Percentiles rank a stretch among this genome's conserved stretches.
These are phyloP conservation scores for Paraphysoderma sedebokerense DNA, from an alignment of 371 early-diverging fungal species.

Conservation along the genomic window DNA sequence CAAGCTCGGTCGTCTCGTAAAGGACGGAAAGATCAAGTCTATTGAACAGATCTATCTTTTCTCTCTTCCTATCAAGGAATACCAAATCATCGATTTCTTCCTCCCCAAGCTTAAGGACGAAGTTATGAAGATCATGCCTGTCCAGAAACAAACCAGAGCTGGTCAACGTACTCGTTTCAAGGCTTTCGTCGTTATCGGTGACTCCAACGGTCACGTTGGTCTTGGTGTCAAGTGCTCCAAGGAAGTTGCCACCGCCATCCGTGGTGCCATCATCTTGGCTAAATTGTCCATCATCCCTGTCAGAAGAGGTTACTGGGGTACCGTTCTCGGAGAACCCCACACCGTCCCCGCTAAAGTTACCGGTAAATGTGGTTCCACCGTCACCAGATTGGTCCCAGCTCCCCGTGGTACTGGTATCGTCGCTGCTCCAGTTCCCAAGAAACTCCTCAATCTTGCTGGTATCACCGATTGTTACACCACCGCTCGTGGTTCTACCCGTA, in stretches of 20 bases:
- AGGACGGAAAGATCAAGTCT: slow-evolving; percentile 80
- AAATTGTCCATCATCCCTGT: slow-evolving; percentile 97
- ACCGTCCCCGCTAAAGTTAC: slow-evolving; percentile 98
- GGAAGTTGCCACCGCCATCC: slow-evolving; percentile 98
- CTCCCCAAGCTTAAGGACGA: slow-evolving; percentile 95
- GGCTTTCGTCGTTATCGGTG: slow-evolving; percentile 98
- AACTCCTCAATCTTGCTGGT: slow-evolving; percentile 96
- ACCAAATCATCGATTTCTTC: slow-evolving; percentile 97
- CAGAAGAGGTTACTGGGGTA: slow-evolving; percentile 98
- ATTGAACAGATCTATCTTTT: slow-evolving; percentile 94
- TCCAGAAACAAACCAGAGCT: slow-evolving; percentile 99
- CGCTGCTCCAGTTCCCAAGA: slow-evolving; percentile 94
- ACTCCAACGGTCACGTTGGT: slow-evolving; percentile 95
- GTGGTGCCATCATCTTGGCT: slow-evolving; percentile 96
- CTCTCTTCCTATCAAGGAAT: slow-evolving; percentile 98
- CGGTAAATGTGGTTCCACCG: slow-evolving; percentile 97
- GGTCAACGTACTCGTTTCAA: slow-evolving; percentile 99
- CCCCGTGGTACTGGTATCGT: slow-evolving; percentile 99
- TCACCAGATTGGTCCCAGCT: slow-evolving; percentile 90
- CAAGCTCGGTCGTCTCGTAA: slow-evolving; percentile 94
- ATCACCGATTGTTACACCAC: slow-evolving; percentile 97
- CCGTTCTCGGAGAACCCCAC: slow-evolving; percentile 93
- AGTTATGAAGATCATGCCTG: slow-evolving; percentile 98
- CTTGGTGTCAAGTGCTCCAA: slow-evolving; percentile 98
- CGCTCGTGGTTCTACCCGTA: slow-evolving; percentile 80